Base-by-base conservation (phyloP, 2,329 filamentous ascomycete genomes). In the Davidsoniella australis region DNA sequence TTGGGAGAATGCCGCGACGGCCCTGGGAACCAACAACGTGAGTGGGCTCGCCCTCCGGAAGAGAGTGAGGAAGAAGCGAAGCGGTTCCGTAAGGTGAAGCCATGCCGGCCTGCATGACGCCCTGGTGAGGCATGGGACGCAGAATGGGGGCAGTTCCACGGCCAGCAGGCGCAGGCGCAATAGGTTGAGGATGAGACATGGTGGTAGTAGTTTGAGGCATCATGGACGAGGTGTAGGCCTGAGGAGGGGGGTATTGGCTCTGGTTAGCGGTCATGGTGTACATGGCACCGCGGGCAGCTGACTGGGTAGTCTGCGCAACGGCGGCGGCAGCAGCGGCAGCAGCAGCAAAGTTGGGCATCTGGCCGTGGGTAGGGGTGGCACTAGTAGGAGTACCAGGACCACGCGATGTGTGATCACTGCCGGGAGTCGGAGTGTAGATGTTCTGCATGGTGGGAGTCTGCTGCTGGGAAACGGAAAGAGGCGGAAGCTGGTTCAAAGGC, bases 21-120 rank as follows among this genome's bases (percentile, higher is more conserved):
- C 89, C 89, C 67, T 96, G 89, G 23, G 88, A 94, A 48, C 89
- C 89, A 49, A 96, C 89, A 45, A 95, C 89, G 61, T 95, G 89
- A 29, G 86, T 91, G 14, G 84, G 85, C 58, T 80, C 76, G 33
- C 64, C 66, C 44, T 76, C 76, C 52, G 68, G 70, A 53, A 74
- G 63, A 57, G 75, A 72, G 57, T 68, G 67, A 57, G 68, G 70
- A 60, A 69, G 66, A 5, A 63, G 65, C 53, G 67, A 67, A 54
- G 73, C 72, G 48, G 29, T 36, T 8, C 71, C 75, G 58, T 82
- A 83, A 5, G 78, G 75, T 65, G 65, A 45, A n/a, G 48, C 36
- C 41, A 55, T 49, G 58, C 78, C 68, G 37, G 71, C 71, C 7
- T 68, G 66, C 66, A 76, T 75, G 51, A 79, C 67, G 44, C 75